phyloP scores from a whole-genome alignment of 2,329 filamentous ascomycete genomes.

The Myriosclerotinia curreyana region DNA sequence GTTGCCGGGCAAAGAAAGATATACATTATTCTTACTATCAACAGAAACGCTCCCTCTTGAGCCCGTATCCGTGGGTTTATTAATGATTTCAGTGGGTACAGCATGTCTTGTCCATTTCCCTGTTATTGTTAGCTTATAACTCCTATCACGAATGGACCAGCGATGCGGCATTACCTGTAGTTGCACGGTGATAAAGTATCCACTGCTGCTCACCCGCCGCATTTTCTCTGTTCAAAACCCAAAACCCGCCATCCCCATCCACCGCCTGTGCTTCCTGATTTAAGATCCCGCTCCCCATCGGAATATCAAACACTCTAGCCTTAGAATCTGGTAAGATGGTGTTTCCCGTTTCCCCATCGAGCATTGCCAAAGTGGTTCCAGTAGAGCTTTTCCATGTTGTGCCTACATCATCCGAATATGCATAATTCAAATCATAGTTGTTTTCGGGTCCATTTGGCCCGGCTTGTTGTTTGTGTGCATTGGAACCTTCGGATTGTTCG shows the following conservation, averaged over 20 bases:
- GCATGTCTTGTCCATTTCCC: constrained; percentile 29
- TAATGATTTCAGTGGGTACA: constrained; percentile 21
- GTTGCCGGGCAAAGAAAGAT: constrained; percentile 32
- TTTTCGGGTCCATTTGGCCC: constrained; percentile 35
- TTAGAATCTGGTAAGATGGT: constrained; percentile 27
- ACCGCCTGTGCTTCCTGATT: constrained; percentile 33
- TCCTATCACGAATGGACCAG: not conserved
- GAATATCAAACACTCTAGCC: constrained; percentile 32
- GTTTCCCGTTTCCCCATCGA: constrained; percentile 13
- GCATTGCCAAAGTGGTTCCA: constrained; percentile 26
- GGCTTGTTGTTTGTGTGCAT: constrained; percentile 35
- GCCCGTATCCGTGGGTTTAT: constrained; percentile 29
- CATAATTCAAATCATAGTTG: constrained; percentile 34
- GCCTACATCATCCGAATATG: constrained; percentile 31
- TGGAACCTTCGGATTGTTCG: constrained; percentile 14
- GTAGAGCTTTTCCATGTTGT: constrained; percentile 30
- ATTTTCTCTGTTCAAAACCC: constrained; percentile 32
- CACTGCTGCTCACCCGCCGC: constrained; percentile 25
- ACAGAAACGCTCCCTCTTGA: constrained; percentile 30
- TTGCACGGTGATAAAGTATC: constrained; percentile 30
- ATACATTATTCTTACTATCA: constrained; percentile 26
- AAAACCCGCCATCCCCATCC: constrained; percentile 32
- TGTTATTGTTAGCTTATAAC: constrained; percentile 18
- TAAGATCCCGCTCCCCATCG: constrained; percentile 32
- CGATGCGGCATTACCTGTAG: constrained; percentile 21